These are phyloP conservation scores for Mortierella alpina DNA, from an alignment of 192 early-diverging fungal species.

Conservation along the genomic window DNA sequence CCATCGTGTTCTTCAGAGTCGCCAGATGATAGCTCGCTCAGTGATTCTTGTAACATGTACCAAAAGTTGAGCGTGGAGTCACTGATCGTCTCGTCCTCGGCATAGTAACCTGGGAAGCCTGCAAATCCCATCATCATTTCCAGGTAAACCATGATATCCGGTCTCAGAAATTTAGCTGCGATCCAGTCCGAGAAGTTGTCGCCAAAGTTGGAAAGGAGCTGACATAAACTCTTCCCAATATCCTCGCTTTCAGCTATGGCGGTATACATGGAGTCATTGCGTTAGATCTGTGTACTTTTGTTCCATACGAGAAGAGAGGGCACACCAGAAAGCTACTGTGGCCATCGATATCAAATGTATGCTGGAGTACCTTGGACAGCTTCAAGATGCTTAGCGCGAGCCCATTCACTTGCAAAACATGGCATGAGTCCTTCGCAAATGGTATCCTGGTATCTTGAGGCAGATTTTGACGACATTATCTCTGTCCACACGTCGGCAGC, in stretches of 20 bases:
- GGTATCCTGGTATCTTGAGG: constrained; percentile 47
- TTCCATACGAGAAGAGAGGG: no score
- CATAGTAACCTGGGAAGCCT: constrained; percentile 76
- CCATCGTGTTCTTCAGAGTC: constrained; percentile 30
- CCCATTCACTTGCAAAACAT: constrained; percentile 63
- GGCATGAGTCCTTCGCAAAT: constrained; percentile 58
- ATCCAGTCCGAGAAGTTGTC: constrained; percentile 69
- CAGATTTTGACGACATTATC: constrained; percentile 57
- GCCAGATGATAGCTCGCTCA: constrained; percentile 61
- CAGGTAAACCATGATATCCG: constrained; percentile 57
- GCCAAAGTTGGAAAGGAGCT: constrained; percentile 65
- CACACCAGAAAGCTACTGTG: no score
- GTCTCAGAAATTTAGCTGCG: constrained; percentile 50
- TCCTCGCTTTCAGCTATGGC: constrained; percentile 61
- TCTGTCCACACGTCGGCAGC: constrained; percentile 66
- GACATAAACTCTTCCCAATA: constrained; percentile 55
- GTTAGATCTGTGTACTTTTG: no score
- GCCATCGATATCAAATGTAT: background rate
- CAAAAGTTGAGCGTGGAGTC: constrained; percentile 80
- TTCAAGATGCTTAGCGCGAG: constrained; percentile 52
- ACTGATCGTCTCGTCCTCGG: constrained; percentile 74
- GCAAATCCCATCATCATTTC: constrained; percentile 73
- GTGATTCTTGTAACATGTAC: constrained; percentile 76
- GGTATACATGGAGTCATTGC: no score
- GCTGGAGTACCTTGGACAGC: constrained; percentile 51